These are phyloP conservation scores for Phalaenopsis equestris DNA, from an alignment of 106 monocot genomes.

Conservation along the genomic window DNA sequence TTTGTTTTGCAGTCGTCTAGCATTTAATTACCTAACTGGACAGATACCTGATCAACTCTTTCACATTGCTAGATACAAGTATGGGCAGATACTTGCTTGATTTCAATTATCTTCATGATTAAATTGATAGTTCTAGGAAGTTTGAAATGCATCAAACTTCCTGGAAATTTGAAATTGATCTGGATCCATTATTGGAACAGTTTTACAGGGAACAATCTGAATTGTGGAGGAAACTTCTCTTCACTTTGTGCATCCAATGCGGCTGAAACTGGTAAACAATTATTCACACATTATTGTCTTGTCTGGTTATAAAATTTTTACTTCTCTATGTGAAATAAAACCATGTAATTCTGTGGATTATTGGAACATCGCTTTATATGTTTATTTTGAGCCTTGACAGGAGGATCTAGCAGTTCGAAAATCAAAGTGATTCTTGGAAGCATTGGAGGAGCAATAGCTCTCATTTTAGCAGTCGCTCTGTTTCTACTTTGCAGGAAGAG, in stretches of 20 bases:
- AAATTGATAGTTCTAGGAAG: background rate
- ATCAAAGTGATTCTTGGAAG: constrained; percentile 37
- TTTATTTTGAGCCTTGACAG: constrained; percentile 25
- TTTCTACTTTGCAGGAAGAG: constrained; percentile 33
- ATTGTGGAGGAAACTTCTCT: constrained; percentile 60
- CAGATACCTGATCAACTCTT: constrained; percentile 70
- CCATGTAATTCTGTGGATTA: background rate
- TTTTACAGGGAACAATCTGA: constrained; percentile 86
- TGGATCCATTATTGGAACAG: constrained; percentile 30
- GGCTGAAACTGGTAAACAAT: constrained; percentile 31
- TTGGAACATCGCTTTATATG: background rate
- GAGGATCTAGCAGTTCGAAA: constrained; percentile 41
- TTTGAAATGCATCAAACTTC: background rate
- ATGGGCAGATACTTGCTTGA: constrained; percentile 11
- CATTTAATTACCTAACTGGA: constrained; percentile 73
- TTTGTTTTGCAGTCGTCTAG: constrained; percentile 54
- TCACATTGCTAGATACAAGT: constrained; percentile 83
- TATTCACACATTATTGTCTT: background rate
- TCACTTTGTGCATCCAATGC: constrained; percentile 44
- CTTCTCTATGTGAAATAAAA: background rate
- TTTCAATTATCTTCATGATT: background rate
- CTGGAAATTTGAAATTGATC: background rate
- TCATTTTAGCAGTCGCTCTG: constrained; percentile 17
- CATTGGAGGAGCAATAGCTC: constrained; percentile 29
- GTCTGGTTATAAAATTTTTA: background rate